These are phyloP conservation scores for Sclerotinia nivalis DNA, from an alignment of 2,329 filamentous ascomycete species.

Conservation along the genomic window DNA sequence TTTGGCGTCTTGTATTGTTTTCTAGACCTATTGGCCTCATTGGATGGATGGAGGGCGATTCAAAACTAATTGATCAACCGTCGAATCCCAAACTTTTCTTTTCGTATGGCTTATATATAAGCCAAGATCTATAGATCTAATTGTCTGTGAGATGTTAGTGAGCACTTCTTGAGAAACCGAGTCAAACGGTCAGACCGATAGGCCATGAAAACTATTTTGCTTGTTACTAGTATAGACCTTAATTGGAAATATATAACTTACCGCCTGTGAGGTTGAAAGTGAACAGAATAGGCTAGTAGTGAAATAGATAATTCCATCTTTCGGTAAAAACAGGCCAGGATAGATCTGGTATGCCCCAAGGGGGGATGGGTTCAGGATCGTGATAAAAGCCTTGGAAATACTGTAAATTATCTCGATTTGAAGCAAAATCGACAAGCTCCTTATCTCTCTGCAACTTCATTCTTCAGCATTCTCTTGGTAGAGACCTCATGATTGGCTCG, in stretches of 20 bases:
- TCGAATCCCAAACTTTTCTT: too few relatives aligned
- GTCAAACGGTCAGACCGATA: not conserved
- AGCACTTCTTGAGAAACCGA: not conserved
- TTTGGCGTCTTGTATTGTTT: too few relatives aligned
- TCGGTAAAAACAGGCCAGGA: not conserved
- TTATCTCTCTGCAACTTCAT: not conserved
- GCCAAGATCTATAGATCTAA: not conserved
- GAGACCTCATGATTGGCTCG: not conserved
- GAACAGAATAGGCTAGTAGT: not conserved
- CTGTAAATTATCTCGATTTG: not conserved
- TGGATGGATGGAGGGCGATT: too few relatives aligned
- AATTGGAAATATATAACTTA: not conserved
- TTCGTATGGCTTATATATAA: too few relatives aligned
- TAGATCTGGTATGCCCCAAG: not conserved
- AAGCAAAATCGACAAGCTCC: not conserved
- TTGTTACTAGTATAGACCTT: not conserved
- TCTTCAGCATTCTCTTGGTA: not conserved
- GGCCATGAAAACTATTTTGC: not conserved
- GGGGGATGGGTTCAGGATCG: not conserved
- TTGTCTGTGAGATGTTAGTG: not conserved
- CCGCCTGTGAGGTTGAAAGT: not conserved
- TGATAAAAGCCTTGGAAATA: not conserved
- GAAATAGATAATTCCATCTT: too few relatives aligned
- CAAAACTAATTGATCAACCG: too few relatives aligned
- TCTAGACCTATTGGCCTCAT: too few relatives aligned